These are phyloP conservation scores for Euphrasia confusa DNA, from an alignment of 257 asterid genomes.

Conservation along the genomic window DNA sequence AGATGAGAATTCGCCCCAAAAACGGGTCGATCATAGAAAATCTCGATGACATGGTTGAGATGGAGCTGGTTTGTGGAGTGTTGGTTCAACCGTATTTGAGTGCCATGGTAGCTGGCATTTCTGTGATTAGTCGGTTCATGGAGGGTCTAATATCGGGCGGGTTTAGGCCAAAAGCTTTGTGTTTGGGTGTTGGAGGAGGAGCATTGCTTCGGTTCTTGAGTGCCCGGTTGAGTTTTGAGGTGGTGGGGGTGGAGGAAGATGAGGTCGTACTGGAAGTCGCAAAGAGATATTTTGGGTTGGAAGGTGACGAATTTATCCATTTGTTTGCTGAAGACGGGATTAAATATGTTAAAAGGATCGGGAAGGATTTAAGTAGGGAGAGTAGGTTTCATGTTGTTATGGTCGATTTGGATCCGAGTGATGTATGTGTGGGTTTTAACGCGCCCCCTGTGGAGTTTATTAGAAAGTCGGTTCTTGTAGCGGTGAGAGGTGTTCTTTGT, in stretches of 20 bases:
- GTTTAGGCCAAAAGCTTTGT: conserved; percentile 55
- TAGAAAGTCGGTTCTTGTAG: conserved; percentile 42
- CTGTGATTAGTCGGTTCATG: conserved; percentile 39
- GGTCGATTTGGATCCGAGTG: conserved; percentile 88
- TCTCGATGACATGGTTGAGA: conserved; percentile 36
- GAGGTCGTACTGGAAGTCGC: conserved; percentile 50
- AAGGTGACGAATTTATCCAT: conserved; percentile 32
- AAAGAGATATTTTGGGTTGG: conserved; percentile 55
- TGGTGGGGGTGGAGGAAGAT: conserved; percentile 76
- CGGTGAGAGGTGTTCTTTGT: conserved; percentile 37
- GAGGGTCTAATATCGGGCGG: conserved; percentile 33
- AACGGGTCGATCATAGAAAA: conserved; percentile 22
- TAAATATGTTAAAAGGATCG: conserved; percentile 36
- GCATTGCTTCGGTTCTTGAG: conserved; percentile 63
- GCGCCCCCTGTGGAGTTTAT: conserved; percentile 77
- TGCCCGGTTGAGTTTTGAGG: conserved; percentile 45
- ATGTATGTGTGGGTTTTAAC: conserved; percentile 40
- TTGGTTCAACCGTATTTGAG: conserved; percentile 74
- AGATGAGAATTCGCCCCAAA: conserved; percentile 46
- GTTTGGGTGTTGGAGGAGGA: conserved; percentile 95
- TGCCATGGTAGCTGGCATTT: conserved; percentile 79
- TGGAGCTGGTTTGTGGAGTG: conserved; percentile 44
- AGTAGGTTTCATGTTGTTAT: conserved; percentile 56
- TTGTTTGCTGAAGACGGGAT: conserved; percentile 59
- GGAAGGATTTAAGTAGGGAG: conserved; percentile 16